Conservation (phyloP, 2,329 filamentous ascomycete species). For the Aaosphaeria pasadenensis region DNA sequence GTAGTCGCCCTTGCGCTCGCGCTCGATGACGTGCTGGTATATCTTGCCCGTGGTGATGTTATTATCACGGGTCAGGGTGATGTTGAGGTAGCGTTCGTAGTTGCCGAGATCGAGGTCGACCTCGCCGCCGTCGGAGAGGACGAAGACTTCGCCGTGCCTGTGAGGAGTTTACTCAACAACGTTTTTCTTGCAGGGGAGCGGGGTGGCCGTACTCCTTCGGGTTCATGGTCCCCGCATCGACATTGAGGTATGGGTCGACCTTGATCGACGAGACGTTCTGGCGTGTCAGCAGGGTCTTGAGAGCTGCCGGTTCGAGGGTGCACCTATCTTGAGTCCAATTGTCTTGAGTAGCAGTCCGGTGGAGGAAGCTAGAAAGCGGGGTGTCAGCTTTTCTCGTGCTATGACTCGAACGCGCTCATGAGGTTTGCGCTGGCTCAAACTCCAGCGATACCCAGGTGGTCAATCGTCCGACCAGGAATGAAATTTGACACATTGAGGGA, state of each 20-base stretch:
- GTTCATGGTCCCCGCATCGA: constrained; percentile 72
- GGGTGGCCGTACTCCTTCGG: constrained; percentile 55
- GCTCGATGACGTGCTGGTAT: constrained; percentile 83
- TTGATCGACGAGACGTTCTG: constrained; percentile 64
- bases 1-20: constrained; percentile 71
- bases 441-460: too few relatives aligned
- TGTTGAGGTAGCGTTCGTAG: constrained; percentile 78
- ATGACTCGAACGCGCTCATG: background rate
- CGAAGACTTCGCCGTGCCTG: constrained; percentile 86
- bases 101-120: constrained; percentile 73
- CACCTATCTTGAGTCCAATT: constrained; percentile 70
- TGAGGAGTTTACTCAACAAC: background rate
- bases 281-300: constrained; percentile 28
- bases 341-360: constrained; percentile 77
- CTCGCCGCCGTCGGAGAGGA: constrained; percentile 79
- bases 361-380: constrained; percentile 58
- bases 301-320: constrained; percentile 10
- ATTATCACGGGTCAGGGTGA: constrained; percentile 78
- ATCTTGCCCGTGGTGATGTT: constrained; percentile 99
- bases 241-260: constrained; percentile 72
- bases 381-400: constrained; percentile 13
- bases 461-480: too few relatives aligned
- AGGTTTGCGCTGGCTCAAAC: too few relatives aligned
- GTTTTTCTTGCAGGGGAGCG: background rate
- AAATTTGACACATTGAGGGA: too few relatives aligned